A percentile compares a stretch with the other conserved stretches of the same genome.
Evolutionary conservation across 192 early-diverging fungal species (phyloP).

Genomic region (Coemansia sp.): DNA sequence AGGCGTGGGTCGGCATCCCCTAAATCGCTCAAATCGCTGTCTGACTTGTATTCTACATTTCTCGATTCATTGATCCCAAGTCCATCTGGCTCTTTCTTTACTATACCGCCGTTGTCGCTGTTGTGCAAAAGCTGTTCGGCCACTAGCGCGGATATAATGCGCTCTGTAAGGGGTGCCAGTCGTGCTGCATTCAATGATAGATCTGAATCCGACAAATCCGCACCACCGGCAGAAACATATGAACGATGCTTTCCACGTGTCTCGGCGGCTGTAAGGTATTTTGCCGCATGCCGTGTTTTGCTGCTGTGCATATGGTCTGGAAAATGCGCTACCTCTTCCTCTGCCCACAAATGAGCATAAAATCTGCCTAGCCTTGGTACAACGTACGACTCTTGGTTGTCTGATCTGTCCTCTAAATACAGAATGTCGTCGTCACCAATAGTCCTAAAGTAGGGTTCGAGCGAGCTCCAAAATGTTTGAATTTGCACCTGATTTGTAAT

Average conservation of each 20-base stretch:
- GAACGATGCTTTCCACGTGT: constrained; percentile 7
- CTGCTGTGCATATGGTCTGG: constrained; percentile 51
- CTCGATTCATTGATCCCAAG: background rate
- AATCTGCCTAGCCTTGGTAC: constrained; percentile 80
- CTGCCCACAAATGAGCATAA: constrained; percentile 70
- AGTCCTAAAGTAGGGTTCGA: constrained; percentile 82
- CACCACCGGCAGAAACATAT: background rate
- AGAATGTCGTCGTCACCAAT: constrained; percentile 79
- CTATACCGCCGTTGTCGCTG: background rate
- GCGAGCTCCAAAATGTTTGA: constrained; percentile 74
- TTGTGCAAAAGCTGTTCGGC: constrained; percentile 62
- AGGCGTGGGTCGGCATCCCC: constrained; percentile 13
- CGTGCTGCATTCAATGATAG: constrained; percentile 61
- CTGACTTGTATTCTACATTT: constrained; percentile 6
- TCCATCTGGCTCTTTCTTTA: background rate
- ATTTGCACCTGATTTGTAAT: constrained; percentile 84
- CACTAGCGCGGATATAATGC: constrained; percentile 68
- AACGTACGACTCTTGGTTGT: constrained; percentile 69
- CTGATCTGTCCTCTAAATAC: constrained; percentile 60
- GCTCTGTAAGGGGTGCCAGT: constrained; percentile 76
- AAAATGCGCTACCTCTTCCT: constrained; percentile 63
- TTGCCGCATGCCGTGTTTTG: constrained; percentile 36
- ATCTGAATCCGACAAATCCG: constrained; percentile 55
- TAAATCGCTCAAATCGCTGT: constrained; percentile 21
- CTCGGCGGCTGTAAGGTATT: constrained; percentile 17